Evolutionary conservation across 495 filamentous ascomycete genomes (phyloP).

Genomic region (Talaromyces ruber): DNA sequence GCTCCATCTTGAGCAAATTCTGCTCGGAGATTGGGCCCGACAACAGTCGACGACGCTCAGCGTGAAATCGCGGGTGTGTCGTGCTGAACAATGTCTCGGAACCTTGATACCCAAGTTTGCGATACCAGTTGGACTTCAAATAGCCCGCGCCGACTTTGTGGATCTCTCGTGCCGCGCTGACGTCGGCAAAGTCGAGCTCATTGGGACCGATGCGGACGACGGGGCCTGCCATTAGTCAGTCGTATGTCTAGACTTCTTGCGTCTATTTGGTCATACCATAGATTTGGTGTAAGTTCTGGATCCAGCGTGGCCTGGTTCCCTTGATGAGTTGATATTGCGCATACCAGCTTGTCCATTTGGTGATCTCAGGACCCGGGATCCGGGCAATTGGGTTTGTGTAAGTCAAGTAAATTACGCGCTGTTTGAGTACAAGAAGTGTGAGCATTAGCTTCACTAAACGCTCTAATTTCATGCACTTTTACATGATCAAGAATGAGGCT

Average conservation of each 20-base stretch:
- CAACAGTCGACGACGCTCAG: conserved; percentile 15
- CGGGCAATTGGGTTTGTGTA: not conserved
- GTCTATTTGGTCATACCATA: not conserved
- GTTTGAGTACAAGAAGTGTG: not conserved
- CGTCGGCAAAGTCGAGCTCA: conserved; percentile 6
- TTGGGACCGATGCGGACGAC: conserved; percentile 7
- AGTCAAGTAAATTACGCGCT: not conserved
- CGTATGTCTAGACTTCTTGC: not conserved
- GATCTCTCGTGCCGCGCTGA: conserved; percentile 2
- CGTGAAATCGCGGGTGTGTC: conserved; percentile 12
- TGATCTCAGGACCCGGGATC: not conserved
- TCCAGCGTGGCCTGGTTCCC: not conserved
- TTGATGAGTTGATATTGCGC: not conserved
- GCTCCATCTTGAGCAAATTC: conserved; percentile 13
- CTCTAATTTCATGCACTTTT: not conserved
- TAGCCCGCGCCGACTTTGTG: conserved; percentile 6
- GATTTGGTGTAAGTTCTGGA: not conserved
- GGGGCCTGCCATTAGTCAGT: not conserved
- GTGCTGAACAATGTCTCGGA: conserved; percentile 20
- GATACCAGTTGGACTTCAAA: conserved; percentile 7
- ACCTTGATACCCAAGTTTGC: conserved; percentile 2
- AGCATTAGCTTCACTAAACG: not conserved
- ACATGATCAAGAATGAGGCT: not conserved
- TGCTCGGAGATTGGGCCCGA: conserved; percentile 22
- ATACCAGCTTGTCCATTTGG: not conserved